These are phyloP conservation scores for Tetrahymena thermophila DNA, from an alignment of 73 alveolate genomes.

Conservation along the genomic window DNA sequence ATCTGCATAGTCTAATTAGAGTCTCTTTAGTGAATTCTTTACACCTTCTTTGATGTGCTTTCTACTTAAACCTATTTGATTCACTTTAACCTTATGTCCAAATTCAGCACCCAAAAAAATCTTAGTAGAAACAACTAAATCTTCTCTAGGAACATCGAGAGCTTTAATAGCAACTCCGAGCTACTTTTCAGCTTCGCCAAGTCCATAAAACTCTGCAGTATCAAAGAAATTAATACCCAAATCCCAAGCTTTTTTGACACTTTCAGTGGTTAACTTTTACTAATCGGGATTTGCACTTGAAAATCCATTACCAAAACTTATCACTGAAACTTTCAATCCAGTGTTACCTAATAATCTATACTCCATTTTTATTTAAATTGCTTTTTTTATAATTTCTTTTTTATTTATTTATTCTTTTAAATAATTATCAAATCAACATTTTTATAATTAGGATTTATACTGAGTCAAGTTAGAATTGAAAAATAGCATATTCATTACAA, in stretches of 20 bases:
- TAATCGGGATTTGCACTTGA: slow-evolving; percentile 26
- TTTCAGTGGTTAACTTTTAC: slow-evolving; percentile 20
- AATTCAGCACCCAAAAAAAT: slow-evolving; percentile 56
- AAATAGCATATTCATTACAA: too few relatives aligned
- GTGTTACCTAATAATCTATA: slow-evolving; percentile 86
- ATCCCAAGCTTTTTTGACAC: slow-evolving; percentile 54
- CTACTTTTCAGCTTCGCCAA: slow-evolving; percentile 63
- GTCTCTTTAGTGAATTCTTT: slow-evolving; percentile 41
- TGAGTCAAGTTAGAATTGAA: too few relatives aligned
- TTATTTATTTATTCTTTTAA: neutral
- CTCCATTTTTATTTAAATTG: slow-evolving; percentile 52
- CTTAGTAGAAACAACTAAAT: slow-evolving; percentile 80
- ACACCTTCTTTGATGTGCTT: neutral
- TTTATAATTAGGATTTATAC: too few relatives aligned
- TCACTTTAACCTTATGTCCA: neutral
- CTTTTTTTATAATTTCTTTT: neutral
- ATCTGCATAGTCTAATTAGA: slow-evolving; percentile 63
- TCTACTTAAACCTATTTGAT: too few relatives aligned
- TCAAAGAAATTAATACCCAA: slow-evolving; percentile 89
- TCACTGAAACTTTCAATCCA: slow-evolving; percentile 84
- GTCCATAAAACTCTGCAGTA: slow-evolving; percentile 90
- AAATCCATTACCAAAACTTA: slow-evolving; percentile 80
- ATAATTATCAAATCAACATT: too few relatives aligned
- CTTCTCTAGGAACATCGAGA: slow-evolving; percentile 47
- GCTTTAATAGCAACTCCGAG: slow-evolving; percentile 50